Conservation (phyloP, 2,329 filamentous ascomycete species). For the Colletotrichum aenigma region DNA sequence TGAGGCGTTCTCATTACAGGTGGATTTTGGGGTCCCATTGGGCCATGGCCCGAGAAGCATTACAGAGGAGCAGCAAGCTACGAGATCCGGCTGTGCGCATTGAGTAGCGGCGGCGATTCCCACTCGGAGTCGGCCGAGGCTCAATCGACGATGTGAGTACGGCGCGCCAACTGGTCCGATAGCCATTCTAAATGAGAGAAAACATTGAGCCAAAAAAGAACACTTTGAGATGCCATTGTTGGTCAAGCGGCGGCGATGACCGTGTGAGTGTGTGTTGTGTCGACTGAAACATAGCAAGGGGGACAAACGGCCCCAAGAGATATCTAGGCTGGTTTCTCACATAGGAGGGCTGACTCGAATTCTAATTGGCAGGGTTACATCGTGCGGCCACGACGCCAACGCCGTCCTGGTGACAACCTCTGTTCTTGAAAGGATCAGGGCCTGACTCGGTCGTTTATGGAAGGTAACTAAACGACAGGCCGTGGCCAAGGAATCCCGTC, state of each 20-base stretch:
- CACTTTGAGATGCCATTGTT: not conserved
- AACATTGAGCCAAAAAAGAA: not conserved
- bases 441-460: not conserved
- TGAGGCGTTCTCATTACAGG: slow-evolving; percentile 13
- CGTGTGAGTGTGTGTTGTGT: not conserved
- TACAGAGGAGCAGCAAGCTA: not conserved
- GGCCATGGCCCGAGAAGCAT: not conserved
- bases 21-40: not conserved
- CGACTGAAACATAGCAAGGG: slow-evolving; percentile 11
- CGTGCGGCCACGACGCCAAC: not conserved
- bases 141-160: not conserved
- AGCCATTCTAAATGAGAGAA: not conserved
- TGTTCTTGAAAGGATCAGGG: not conserved
- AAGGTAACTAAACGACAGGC: not conserved
- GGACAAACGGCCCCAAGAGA: not conserved
- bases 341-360: not conserved
- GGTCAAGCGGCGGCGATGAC: not conserved
- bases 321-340: not conserved
- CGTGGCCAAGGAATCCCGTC: not conserved
- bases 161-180: not conserved
- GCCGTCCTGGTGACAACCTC: not conserved
- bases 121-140: not conserved
- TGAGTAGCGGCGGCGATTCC: not conserved
- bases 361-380: not conserved
- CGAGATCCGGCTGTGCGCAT: not conserved